phyloP scores from a whole-genome alignment of 2,329 filamentous ascomycete genomes.

The Berkeleyomyces rouxiae region DNA sequence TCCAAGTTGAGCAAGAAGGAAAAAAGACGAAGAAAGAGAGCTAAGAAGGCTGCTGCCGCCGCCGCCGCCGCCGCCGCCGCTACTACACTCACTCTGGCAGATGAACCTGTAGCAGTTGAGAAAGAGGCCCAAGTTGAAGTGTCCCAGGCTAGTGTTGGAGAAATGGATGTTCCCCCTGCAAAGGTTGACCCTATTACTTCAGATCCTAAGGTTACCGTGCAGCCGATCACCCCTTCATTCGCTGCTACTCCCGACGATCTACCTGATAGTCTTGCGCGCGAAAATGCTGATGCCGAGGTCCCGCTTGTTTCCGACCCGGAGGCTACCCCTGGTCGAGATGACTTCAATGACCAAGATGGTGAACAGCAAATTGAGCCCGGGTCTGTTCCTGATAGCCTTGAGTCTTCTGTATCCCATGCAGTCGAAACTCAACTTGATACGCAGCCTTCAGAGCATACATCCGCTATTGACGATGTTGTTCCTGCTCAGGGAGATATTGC shows the following conservation, averaged over 20 bases:
- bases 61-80: background rate
- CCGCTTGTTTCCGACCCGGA: background rate
- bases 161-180: too few relatives aligned
- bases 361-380: background rate
- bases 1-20: background rate
- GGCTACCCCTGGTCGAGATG: too few relatives aligned
- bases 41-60: background rate
- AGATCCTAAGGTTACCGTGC: too few relatives aligned
- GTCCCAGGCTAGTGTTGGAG: too few relatives aligned
- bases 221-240: too few relatives aligned
- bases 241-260: too few relatives aligned
- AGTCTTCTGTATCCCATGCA: background rate
- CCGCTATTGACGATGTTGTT: background rate
- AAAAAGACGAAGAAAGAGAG: constrained; percentile 3
- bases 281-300: background rate
- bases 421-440: background rate
- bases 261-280: background rate
- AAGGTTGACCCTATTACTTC: too few relatives aligned
- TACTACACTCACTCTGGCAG: background rate
- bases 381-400: background rate
- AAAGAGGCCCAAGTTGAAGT: too few relatives aligned
- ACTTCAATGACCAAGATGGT: too few relatives aligned
- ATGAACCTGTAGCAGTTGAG: background rate
- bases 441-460: background rate
- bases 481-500: background rate